Conservation (phyloP, 306 rosid genomes). For the Vigna trinervia region DNA sequence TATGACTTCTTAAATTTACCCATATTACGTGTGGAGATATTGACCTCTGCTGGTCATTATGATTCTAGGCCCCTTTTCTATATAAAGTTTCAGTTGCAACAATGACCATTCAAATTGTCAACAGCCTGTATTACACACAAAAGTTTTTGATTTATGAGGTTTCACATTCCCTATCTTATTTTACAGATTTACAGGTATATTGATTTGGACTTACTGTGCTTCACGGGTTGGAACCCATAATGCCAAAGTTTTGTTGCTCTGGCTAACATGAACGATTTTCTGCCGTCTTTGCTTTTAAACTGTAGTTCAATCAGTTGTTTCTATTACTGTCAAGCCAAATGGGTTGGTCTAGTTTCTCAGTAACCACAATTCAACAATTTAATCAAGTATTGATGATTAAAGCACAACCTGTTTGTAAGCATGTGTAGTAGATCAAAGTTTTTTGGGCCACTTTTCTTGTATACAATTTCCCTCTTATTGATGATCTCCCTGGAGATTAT, state of each 20-base stretch:
- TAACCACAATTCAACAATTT: background rate
- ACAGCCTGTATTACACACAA: background rate
- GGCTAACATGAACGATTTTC: background rate
- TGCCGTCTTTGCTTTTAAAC: slow-evolving; percentile 1
- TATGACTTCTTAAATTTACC: slow-evolving; percentile 15
- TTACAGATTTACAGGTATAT: slow-evolving; percentile 21
- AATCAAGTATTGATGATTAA: background rate
- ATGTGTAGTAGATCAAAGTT: slow-evolving; percentile 1
- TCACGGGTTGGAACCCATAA: background rate
- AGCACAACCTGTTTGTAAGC: slow-evolving; percentile 6
- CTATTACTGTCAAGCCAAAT: slow-evolving; percentile 20
- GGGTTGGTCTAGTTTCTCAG: slow-evolving; percentile 23
- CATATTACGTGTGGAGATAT: background rate
- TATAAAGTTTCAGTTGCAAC: slow-evolving; percentile 33
- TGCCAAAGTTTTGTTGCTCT: slow-evolving; percentile 20
- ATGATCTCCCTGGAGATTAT: slow-evolving; percentile 4
- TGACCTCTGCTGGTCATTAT: background rate
- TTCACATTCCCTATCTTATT: slow-evolving; percentile 1
- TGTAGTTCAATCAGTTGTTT: slow-evolving; percentile 33
- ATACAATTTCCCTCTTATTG: background rate
- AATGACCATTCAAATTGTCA: slow-evolving; percentile 16
- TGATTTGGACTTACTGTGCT: slow-evolving; percentile 20
- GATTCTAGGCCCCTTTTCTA: slow-evolving; percentile 14
- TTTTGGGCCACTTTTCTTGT: slow-evolving; percentile 14
- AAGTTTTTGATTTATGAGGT: background rate